Conservation (phyloP, 352 stramenopile genomes). For the Phytophthora vignae region DNA sequence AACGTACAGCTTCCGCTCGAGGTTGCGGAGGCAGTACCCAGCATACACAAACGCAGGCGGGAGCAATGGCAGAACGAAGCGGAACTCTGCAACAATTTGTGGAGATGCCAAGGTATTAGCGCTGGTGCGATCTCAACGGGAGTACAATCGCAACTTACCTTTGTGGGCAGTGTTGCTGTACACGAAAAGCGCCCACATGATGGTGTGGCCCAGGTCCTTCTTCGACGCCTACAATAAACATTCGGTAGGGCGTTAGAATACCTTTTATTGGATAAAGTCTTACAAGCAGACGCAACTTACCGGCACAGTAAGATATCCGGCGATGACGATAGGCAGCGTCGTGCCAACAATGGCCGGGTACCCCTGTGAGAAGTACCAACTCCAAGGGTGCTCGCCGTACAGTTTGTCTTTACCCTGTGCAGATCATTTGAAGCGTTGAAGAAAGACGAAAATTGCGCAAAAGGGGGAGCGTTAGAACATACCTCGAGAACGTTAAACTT, state of each 20-base stretch:
- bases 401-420: constrained; percentile 78
- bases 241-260: background rate
- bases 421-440: too few relatives aligned
- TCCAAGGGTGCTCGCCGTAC: constrained; percentile 83
- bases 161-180: constrained; percentile 87
- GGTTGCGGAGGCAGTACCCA: constrained; percentile 76
- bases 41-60: constrained; percentile 78
- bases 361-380: constrained; percentile 87
- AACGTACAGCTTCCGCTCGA: constrained; percentile 69
- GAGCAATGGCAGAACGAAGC: constrained; percentile 85
- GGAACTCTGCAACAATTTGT: constrained; percentile 60
- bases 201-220: constrained; percentile 69
- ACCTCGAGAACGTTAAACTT: constrained; percentile 90
- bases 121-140: background rate
- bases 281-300: constrained; percentile 29
- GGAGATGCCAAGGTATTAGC: background rate
- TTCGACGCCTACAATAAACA: constrained; percentile 34
- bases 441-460: too few relatives aligned
- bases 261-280: background rate
- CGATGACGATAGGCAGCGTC: constrained; percentile 49
- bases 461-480: background rate
- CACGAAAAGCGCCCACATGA: constrained; percentile 77
- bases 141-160: constrained; percentile 40
- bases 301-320: constrained; percentile 67
- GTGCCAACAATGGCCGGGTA: constrained; percentile 80